phyloP scores from a whole-genome alignment of 192 early-diverging fungal genomes.

The Coemansia sp. region DNA sequence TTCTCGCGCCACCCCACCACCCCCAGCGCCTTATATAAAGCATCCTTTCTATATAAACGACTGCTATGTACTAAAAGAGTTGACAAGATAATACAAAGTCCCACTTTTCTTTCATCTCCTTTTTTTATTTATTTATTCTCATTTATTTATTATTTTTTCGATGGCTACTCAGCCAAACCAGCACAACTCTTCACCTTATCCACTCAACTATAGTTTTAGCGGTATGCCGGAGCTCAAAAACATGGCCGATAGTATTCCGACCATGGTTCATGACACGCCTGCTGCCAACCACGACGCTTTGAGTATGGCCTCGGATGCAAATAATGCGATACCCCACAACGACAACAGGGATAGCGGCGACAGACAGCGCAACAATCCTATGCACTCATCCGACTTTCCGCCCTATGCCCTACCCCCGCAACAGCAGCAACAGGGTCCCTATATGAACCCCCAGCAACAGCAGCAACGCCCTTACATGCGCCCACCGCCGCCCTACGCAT shows the following conservation, averaged over 20 bases:
- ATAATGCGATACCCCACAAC: conserved; percentile 10
- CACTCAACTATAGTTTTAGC: conserved; percentile 41
- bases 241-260: conserved; percentile 18
- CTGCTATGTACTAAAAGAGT: not conserved
- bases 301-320: conserved; percentile 8
- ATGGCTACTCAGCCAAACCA: conserved; percentile 15
- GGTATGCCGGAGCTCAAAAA: conserved; percentile 43
- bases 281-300: conserved; percentile 14
- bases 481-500: conserved; percentile 11
- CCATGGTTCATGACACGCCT: conserved; percentile 8
- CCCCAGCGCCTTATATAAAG: too few relatives aligned
- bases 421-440: conserved; percentile 10
- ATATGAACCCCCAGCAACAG: conserved; percentile 5
- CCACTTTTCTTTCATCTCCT: conserved; percentile 4
- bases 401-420: not conserved
- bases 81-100: not conserved
- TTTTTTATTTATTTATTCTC: conserved; percentile 7
- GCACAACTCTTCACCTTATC: conserved; percentile 5
- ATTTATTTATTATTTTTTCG: conserved; percentile 1
- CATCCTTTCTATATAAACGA: not conserved
- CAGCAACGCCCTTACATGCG: conserved; percentile 11
- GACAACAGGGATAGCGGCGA: conserved; percentile 5
- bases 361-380: not conserved
- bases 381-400: conserved; percentile 5
- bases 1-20: not conserved